Evolutionary conservation across 257 asterid species (phyloP), one percentile per base, ranked within the genome.

Genomic region (Cordia subcordata): DNA sequence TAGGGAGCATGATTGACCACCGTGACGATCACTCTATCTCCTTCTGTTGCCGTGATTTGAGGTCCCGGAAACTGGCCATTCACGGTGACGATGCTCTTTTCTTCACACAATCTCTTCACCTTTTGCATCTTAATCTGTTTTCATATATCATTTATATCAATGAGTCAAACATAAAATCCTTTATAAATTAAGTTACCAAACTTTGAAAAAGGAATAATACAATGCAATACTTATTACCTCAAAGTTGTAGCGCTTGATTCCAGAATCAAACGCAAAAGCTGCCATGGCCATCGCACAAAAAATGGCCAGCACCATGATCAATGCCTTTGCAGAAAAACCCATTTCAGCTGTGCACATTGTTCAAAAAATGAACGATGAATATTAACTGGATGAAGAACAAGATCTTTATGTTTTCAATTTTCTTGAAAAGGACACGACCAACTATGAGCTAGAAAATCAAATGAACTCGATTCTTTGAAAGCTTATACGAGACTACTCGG

Each of bases 31-130:
- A 83, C 63, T 13, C 68, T 76, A 54, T 83, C 91, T 5, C 85
- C 87, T 68, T 81, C 87, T 56, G 78, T 73, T 22, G 87, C 87
- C 4, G 79, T 64, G 6, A 83, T 60, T 10, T 72, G 80, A 55
- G 89, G 89, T 46, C 89, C 89, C 0, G 85, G 85, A 64, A 74
- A 82, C 38, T 67, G 67, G 13, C 89, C 89, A 37, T 82, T 82
- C 38, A 77, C 85, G 0, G 85, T 77, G 0, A 76, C 83, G 17
- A 82, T 62, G 51, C 72, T 79, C 65, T 74, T 82, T 1, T 77
- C 75, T 74, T 79, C 81, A 61, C 89, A 82, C 47, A 82, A 52
- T 32, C 85, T 71, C 0, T 76, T 79, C 18, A 82, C 78, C 1
- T 65, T 72, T 54, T 67, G 56, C 56, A 52, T 8, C 22, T 18